Conservation (phyloP, 768 basidiomycete species). For the Pleurotus eryngii region DNA sequence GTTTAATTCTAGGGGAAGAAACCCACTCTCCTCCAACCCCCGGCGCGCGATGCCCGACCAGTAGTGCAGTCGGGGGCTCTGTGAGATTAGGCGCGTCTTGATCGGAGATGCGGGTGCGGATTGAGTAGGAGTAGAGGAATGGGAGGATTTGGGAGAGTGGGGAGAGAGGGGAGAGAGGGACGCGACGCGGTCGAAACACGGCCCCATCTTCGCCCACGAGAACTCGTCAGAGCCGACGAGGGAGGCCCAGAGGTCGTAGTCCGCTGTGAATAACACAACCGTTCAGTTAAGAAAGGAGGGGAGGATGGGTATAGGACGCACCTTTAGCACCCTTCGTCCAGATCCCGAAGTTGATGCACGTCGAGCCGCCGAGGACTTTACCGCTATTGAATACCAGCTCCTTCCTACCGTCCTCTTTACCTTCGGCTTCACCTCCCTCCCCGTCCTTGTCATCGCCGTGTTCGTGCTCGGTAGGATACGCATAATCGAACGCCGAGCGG, state of each 20-base stretch:
- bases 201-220: constrained; percentile 1
- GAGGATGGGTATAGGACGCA: not conserved
- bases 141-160: too few species aligned
- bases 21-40: not conserved
- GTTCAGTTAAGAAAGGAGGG: too few species aligned
- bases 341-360: constrained; percentile 6
- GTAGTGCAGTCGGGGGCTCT: not conserved
- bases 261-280: too few species aligned
- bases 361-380: constrained; percentile 7
- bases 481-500: not conserved
- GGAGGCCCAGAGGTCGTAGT: constrained; percentile 4
- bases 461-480: not conserved
- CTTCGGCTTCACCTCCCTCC: too few species aligned
- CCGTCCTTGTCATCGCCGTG: too few species aligned
- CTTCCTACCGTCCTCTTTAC: too few species aligned
- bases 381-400: not conserved
- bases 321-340: constrained; percentile 3
- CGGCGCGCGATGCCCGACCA: not conserved
- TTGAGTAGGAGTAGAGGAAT: too few species aligned
- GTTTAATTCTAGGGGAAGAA: too few species aligned
- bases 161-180: too few species aligned
- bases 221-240: not conserved
- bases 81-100: not conserved
- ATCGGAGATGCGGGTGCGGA: not conserved
- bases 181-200: not conserved